phyloP scores from a whole-genome alignment of 1,284 basidiomycete genomes.

The Fomitopsis palustris region DNA sequence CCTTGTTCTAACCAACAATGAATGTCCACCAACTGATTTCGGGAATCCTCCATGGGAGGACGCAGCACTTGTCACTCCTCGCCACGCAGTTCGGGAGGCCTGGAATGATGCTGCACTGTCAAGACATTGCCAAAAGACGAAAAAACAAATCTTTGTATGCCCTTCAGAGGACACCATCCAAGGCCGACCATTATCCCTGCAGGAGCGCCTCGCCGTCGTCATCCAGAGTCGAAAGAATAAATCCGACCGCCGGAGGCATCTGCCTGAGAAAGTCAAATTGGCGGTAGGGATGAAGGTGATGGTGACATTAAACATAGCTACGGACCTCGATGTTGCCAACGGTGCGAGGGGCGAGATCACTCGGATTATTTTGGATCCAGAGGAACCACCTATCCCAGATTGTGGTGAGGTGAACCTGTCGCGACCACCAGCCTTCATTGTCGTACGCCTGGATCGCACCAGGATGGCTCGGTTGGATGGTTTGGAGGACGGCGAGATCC shows the following conservation, averaged over 20 bases:
- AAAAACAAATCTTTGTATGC: background rate
- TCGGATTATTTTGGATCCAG: slow-evolving; percentile 26
- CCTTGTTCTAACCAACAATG: background rate
- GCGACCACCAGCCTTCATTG: slow-evolving; percentile 30
- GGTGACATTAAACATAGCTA: slow-evolving; percentile 38
- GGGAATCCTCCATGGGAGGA: background rate
- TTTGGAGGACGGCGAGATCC: slow-evolving; percentile 24
- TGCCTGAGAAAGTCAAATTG: slow-evolving; percentile 24
- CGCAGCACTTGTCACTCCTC: background rate
- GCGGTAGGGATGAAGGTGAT: slow-evolving; percentile 41
- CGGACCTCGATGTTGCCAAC: slow-evolving; percentile 39
- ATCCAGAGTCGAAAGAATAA: background rate
- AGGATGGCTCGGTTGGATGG: background rate
- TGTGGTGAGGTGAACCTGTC: slow-evolving; percentile 20
- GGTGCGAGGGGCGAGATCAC: slow-evolving; percentile 33
- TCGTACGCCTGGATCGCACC: slow-evolving; percentile 27
- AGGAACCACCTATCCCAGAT: slow-evolving; percentile 6
- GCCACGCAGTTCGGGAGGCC: background rate
- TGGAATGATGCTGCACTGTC: background rate
- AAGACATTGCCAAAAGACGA: background rate
- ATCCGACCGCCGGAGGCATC: background rate
- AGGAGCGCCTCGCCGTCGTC: background rate
- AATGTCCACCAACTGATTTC: slow-evolving; percentile 1
- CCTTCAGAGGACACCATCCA: background rate
- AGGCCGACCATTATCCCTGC: background rate